A percentile compares a stretch with the other conserved stretches of the same genome.
Conservation (phyloP, 148 eudicot genomes). For the Amaranthus hypochondriacus region DNA sequence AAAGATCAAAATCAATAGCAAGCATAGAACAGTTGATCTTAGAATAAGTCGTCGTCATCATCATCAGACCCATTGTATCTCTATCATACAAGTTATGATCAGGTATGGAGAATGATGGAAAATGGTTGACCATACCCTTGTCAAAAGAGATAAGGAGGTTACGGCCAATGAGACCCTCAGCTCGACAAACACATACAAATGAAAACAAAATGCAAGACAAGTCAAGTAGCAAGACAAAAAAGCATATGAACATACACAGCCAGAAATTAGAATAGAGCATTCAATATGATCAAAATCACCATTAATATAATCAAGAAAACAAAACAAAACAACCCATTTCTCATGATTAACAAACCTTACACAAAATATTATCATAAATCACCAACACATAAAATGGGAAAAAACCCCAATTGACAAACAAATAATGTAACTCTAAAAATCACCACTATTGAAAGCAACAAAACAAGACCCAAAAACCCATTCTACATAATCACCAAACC, state of each 20-base stretch:
- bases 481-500: background rate
- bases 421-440: background rate
- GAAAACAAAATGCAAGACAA: background rate
- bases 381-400: background rate
- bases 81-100: no score
- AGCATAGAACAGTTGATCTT: no score
- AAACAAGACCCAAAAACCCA: background rate
- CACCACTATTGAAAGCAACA: background rate
- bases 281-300: constrained; percentile 8
- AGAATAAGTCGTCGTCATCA: no score
- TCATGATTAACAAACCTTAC: constrained; percentile 7
- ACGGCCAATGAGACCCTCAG: no score
- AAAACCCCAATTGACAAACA: constrained; percentile 5
- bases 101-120: no score
- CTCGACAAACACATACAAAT: no score
- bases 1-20: background rate
- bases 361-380: constrained; percentile 3
- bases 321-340: background rate
- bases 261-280: background rate
- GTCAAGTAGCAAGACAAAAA: background rate
- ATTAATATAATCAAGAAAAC: background rate
- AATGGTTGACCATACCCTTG: no score
- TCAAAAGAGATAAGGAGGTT: no score
- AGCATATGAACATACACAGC: no score
- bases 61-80: no score